phyloP scores from a whole-genome alignment of 805 yeast genomes.

The Cyberlindnera veronae region DNA sequence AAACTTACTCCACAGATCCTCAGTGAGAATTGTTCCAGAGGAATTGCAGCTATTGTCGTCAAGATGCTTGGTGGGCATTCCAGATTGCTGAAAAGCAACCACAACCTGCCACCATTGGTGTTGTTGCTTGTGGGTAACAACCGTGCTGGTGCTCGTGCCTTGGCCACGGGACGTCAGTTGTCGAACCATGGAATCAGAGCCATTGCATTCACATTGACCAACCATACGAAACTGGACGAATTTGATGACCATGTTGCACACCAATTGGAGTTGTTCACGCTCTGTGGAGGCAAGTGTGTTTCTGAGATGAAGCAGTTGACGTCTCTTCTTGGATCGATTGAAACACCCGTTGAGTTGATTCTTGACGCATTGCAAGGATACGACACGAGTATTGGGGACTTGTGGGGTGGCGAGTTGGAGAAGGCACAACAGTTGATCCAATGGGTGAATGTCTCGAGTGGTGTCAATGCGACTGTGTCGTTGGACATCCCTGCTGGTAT shows the following conservation, averaged over 20 bases:
- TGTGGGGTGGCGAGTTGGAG: constrained; percentile 38
- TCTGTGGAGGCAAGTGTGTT: constrained; percentile 64
- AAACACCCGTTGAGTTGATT: constrained; percentile 74
- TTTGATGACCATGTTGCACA: constrained; percentile 32
- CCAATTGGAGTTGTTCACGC: constrained; percentile 54
- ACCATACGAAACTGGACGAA: constrained; percentile 18
- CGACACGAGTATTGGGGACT: constrained; percentile 63
- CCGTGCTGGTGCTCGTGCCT: constrained; percentile 68
- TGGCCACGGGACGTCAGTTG: constrained; percentile 77
- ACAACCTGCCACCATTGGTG: constrained; percentile 76
- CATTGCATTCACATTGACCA: constrained; percentile 31
- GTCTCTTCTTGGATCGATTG: constrained; percentile 41
- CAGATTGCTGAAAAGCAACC: constrained; percentile 62
- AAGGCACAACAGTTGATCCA: constrained; percentile 44
- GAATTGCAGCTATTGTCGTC: constrained; percentile 56
- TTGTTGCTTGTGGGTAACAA: constrained; percentile 70
- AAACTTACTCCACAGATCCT: constrained; percentile 43
- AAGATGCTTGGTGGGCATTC: constrained; percentile 66
- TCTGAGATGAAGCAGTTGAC: constrained; percentile 33
- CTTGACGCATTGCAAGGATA: constrained; percentile 85
- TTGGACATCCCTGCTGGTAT: constrained; percentile 80
- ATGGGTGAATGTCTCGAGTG: constrained; percentile 61
- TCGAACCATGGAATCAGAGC: constrained; percentile 71
- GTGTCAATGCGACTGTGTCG: constrained; percentile 45
- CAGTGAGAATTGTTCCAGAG: constrained; percentile 67